Percentiles rank a stretch among this genome's conserved stretches.
Evolutionary conservation across 2,329 filamentous ascomycete species (phyloP).

Genomic region (Ophiostoma perfectum): DNA sequence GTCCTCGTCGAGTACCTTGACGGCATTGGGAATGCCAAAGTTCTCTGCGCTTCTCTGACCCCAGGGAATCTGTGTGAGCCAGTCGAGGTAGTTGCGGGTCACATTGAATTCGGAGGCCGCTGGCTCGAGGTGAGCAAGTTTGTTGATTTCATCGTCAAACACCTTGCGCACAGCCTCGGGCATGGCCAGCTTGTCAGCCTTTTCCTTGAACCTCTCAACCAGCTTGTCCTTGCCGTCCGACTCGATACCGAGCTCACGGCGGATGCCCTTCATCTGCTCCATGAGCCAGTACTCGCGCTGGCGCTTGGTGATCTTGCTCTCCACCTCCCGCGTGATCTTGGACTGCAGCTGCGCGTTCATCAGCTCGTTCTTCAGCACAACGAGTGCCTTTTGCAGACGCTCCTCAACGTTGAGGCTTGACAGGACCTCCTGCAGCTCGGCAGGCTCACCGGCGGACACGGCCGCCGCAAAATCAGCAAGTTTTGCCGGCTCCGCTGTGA

Average conservation of each 20-base stretch:
- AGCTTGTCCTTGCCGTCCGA: constrained; percentile 98
- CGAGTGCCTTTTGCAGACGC: constrained; percentile 81
- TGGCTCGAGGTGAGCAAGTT: constrained; percentile 89
- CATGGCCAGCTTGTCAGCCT: constrained; percentile 90
- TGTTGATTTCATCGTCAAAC: constrained; percentile 97
- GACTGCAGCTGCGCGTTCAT: constrained; percentile 97
- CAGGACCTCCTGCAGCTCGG: constrained; percentile 87
- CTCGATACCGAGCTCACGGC: constrained; percentile 89
- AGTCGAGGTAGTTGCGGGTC: constrained; percentile 95
- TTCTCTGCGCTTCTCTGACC: constrained; percentile 93
- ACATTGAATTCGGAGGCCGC: constrained; percentile 98
- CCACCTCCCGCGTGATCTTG: constrained; percentile 97
- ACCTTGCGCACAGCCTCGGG: constrained; percentile 94
- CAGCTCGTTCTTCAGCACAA: constrained; percentile 93
- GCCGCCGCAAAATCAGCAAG: constrained; percentile 95
- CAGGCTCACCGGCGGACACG: constrained; percentile 87
- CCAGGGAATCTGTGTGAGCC: constrained; percentile 98
- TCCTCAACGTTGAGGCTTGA: constrained; percentile 87
- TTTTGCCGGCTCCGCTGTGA: constrained; percentile 90
- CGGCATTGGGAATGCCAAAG: constrained; percentile 88
- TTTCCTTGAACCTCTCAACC: constrained; percentile 95
- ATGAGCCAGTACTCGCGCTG: constrained; percentile 98
- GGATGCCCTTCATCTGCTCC: constrained; percentile 99
- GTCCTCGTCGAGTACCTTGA: constrained; percentile 87
- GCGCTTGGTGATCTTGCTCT: constrained; percentile 93